These are phyloP conservation scores for Umbelopsis sp. DNA, from an alignment of 192 early-diverging fungal genomes.

Conservation along the genomic window DNA sequence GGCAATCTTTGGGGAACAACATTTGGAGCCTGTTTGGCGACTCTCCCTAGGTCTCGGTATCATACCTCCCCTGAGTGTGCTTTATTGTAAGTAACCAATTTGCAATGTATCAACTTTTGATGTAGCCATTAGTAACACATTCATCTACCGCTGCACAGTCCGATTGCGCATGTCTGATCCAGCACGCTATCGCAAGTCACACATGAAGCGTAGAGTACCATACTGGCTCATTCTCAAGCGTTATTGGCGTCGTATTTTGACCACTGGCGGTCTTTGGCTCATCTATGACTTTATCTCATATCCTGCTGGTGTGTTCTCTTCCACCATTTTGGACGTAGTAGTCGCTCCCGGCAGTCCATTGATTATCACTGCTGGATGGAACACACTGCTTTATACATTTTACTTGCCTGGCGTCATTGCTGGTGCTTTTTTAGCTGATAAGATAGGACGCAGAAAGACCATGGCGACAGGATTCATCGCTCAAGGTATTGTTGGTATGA, in stretches of 20 bases:
- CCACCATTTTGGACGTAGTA: conserved; percentile 40
- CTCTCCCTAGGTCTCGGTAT: conserved; percentile 57
- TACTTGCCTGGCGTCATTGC: conserved; percentile 57
- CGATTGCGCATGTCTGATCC: conserved; percentile 60
- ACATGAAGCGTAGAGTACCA: conserved; percentile 54
- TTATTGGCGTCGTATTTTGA: conserved; percentile 57
- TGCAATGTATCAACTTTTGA: neutral
- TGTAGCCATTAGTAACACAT: neutral
- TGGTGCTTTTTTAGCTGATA: conserved; percentile 52
- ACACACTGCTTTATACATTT: conserved; percentile 54
- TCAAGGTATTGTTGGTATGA: conserved; percentile 51
- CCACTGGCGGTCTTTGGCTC: conserved; percentile 49
- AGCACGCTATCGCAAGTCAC: conserved; percentile 43
- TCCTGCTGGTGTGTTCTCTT: conserved; percentile 47
- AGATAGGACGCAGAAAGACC: conserved; percentile 56
- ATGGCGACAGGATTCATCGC: conserved; percentile 58
- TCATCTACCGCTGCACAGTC: conserved; percentile 34
- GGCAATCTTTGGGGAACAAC: conserved; percentile 48
- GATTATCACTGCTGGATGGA: conserved; percentile 52
- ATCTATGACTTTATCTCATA: conserved; percentile 51
- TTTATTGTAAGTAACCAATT: conserved; percentile 43
- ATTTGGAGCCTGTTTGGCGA: conserved; percentile 55
- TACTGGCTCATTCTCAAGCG: conserved; percentile 53
- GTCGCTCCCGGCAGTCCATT: conserved; percentile 34
- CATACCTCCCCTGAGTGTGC: conserved; percentile 49